Evolutionary conservation across 139 green algal genomes (phyloP), one percentile per base, ranked within the genome.

Genomic region (Ulvella scutata): DNA sequence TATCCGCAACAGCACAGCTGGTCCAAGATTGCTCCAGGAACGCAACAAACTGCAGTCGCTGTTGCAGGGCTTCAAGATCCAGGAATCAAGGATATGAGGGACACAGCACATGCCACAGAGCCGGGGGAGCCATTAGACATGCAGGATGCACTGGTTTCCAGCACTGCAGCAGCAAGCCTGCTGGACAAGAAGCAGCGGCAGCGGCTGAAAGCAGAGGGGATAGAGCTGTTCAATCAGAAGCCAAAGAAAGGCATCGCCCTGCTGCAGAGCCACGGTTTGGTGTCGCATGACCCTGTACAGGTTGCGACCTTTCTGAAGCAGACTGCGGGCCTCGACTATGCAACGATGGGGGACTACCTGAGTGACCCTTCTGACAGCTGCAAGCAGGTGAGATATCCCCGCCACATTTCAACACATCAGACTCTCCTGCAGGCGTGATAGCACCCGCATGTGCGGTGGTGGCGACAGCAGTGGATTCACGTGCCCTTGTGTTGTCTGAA

Each of bases 191-290:
- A 82, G 35, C 61, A 84, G 17, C 51, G 51, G n/a, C 31, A 67
- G 17, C 51, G 51, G n/a, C 17, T 67, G 13, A 67, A 67, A 29
- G 51, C 93, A 79, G 83, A 97, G 81, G 90, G 90, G 37, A 81
- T 99, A 6, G 81, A 79, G 35, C 86, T 97, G 43, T 99, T 99
- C 87, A 98, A 98, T 79, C 89, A 90, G 67, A 98, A 98, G 82
- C 93, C 95, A 28, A 92, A 92, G 74, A 98, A 97, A 81, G 95
- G 93, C 39, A 80, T 98, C 6, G 83, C 81, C 2, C 86, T 88
- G 60, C 44, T 94, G 67, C 84, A 92, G 82, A 78, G 84, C 73
- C 80, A 90, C 67, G 90, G 88, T n/a, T 90, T 95, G 83, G 62
- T 98, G 23, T 93, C 88, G 23, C 43, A 79, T 7, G 33, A 61